phyloP scores from a whole-genome alignment of 345 rosid species.

The Geranium brycei region DNA sequence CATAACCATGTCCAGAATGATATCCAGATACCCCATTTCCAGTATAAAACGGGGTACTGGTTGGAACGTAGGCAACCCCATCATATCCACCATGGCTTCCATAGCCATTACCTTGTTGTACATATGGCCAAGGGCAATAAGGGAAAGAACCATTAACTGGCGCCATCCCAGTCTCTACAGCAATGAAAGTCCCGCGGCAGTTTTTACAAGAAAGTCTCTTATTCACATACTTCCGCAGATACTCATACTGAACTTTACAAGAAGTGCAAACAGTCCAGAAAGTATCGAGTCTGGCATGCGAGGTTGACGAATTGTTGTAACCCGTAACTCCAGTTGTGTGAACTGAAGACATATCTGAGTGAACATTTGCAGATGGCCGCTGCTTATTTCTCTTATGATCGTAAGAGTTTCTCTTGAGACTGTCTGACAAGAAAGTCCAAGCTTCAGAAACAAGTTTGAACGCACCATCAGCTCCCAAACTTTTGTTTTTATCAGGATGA shows the following conservation, averaged over 20 bases:
- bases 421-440: constrained; percentile 67
- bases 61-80: constrained; percentile 54
- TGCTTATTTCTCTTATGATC: constrained; percentile 39
- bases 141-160: constrained; percentile 68
- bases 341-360: constrained; percentile 30
- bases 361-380: constrained; percentile 21
- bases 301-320: constrained; percentile 27
- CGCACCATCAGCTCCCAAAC: constrained; percentile 93
- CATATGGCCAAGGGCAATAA: constrained; percentile 27
- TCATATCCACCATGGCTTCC: constrained; percentile 46
- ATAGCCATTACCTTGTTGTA: constrained; percentile 46
- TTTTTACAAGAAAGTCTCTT: constrained; percentile 96
- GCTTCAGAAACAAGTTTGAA: constrained; percentile 96
- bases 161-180: constrained; percentile 74
- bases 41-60: constrained; percentile 41
- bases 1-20: constrained; percentile 61
- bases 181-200: constrained; percentile 86
- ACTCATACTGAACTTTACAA: constrained; percentile 97
- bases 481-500: constrained; percentile 90
- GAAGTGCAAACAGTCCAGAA: constrained; percentile 98
- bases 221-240: constrained; percentile 87
- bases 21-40: constrained; percentile 43
- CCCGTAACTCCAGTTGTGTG: constrained; percentile 36
- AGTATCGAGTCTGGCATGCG: constrained; percentile 62
- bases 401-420: constrained; percentile 49